phyloP scores from a whole-genome alignment of 2,329 filamentous ascomycete species.

The Aureobasidium melanogenum region DNA sequence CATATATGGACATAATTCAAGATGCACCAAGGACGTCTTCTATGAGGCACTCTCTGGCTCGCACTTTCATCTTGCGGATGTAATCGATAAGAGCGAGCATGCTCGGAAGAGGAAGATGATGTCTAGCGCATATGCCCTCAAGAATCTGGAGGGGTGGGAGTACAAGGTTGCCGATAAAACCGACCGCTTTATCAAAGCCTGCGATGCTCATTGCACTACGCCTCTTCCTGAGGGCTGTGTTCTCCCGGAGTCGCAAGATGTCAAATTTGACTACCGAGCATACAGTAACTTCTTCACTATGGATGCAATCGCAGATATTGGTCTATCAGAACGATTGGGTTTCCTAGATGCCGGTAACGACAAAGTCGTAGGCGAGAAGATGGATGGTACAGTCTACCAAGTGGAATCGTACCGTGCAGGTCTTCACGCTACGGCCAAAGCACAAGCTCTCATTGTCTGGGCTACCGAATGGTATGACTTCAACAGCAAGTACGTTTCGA shows the following conservation, averaged over 20 bases:
- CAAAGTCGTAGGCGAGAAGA: slow-evolving; percentile 18
- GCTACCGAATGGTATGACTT: slow-evolving; percentile 43
- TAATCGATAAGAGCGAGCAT: slow-evolving; percentile 31
- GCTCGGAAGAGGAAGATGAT: slow-evolving; percentile 32
- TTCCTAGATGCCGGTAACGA: slow-evolving; percentile 30
- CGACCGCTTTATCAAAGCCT: slow-evolving; percentile 25
- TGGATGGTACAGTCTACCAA: slow-evolving; percentile 34
- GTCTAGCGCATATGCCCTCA: slow-evolving; percentile 31
- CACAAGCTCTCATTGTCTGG: slow-evolving; percentile 41
- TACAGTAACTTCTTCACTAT: slow-evolving; percentile 19
- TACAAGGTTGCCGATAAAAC: slow-evolving; percentile 32
- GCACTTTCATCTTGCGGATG: slow-evolving; percentile 30
- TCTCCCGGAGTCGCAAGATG: slow-evolving; percentile 19
- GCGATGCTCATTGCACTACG: slow-evolving; percentile 32
- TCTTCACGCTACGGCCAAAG: slow-evolving; percentile 44
- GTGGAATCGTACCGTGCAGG: slow-evolving; percentile 22
- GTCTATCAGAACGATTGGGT: slow-evolving; percentile 17
- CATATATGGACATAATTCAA: slow-evolving; percentile 31
- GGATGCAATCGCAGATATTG: slow-evolving; percentile 22
- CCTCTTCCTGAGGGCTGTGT: neutral
- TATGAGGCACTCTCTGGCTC: slow-evolving; percentile 25
- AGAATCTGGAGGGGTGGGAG: slow-evolving; percentile 34
- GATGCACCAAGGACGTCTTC: slow-evolving; percentile 27
- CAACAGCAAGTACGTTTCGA: slow-evolving; percentile 43
- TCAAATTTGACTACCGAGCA: slow-evolving; percentile 12